Evolutionary conservation across 495 filamentous ascomycete genomes (phyloP), one percentile per base, ranked within the genome.

Genomic region (Chaetomium cochliodes): DNA sequence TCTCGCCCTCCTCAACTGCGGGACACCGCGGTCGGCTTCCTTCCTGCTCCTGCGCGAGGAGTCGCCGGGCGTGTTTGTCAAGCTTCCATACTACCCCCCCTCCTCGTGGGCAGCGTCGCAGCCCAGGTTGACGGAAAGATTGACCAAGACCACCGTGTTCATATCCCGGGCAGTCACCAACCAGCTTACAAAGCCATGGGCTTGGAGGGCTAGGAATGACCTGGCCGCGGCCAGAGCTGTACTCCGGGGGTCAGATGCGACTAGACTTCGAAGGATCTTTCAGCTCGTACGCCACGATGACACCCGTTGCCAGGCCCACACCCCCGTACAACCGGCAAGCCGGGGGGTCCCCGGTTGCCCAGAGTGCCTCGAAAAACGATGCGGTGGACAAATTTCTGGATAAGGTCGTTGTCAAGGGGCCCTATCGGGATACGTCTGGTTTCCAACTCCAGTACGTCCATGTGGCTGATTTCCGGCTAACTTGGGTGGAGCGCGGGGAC

Each of bases 361-460:
- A 7, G 30, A 33, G 30, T 33, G 30, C 30, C 7, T 7, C 30
- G 3, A 3, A 33, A 7, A 7, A 37, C 11, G 33, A 9, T 37
- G 33, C 33, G 33, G 5, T 37, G 26, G 26, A 49, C 8, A 5
- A 2, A 16, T 13, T 60, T 5, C 1, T 44, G 18, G 28, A 60
- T 18, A 60, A 60, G 58, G 28, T 60, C 2, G 44, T 60, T 3
- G 11, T 60, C 1, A 50, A 60, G 30, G 58, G 58, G 16, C 58
- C 46, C 4, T n/a, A 28, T 8, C 41, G 18, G 4, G 3, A 9
- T 0, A 49, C 57, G 7, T 46, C 58, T 0, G 26, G 44, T 1
- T 60, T 60, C 18, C 20, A 16, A 8, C 16, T 60, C 1, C 26
- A 50, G 26, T 60, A 50, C 18, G 28, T 60, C 7, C 37, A 60